phyloP scores from a whole-genome alignment of 352 stramenopile species.

The Phytophthora ohioensis region DNA sequence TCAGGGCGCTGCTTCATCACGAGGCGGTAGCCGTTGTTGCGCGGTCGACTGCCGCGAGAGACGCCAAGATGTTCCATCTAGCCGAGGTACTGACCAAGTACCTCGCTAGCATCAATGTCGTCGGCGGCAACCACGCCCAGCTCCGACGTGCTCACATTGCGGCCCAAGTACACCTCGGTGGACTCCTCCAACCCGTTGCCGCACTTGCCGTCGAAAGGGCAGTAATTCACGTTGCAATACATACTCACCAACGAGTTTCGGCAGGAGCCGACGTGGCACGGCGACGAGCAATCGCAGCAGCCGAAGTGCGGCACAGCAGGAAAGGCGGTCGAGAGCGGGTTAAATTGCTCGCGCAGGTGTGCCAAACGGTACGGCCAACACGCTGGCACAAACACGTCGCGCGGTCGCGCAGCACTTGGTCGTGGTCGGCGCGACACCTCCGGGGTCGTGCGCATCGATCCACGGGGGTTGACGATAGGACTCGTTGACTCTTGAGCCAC shows the following conservation, averaged over 20 bases:
- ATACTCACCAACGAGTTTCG: not conserved
- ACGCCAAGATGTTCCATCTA: not conserved
- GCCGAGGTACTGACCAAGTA: conserved; percentile 4
- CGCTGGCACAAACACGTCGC: not conserved
- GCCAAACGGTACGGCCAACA: not conserved
- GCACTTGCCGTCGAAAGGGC: conserved; percentile 1
- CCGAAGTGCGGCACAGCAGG: not conserved
- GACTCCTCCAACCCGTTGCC: conserved; percentile 4
- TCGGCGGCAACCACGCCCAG: not conserved
- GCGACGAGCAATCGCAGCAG: conserved; percentile 1
- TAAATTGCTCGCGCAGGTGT: conserved; percentile 3
- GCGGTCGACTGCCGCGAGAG: not conserved
- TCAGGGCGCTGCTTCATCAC: not conserved
- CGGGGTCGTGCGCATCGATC: not conserved
- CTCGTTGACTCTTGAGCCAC: not conserved
- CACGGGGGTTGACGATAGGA: not conserved
- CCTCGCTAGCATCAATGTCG: not conserved
- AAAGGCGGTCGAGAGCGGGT: not conserved
- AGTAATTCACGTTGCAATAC: conserved; percentile 18
- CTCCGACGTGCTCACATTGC: not conserved
- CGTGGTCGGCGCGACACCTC: not conserved
- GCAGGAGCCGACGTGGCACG: not conserved
- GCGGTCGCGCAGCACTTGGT: not conserved
- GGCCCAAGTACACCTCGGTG: not conserved
- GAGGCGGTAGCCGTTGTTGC: conserved; percentile 2